phyloP scores from a whole-genome alignment of 345 rosid species.

The Ceriops tagal region DNA sequence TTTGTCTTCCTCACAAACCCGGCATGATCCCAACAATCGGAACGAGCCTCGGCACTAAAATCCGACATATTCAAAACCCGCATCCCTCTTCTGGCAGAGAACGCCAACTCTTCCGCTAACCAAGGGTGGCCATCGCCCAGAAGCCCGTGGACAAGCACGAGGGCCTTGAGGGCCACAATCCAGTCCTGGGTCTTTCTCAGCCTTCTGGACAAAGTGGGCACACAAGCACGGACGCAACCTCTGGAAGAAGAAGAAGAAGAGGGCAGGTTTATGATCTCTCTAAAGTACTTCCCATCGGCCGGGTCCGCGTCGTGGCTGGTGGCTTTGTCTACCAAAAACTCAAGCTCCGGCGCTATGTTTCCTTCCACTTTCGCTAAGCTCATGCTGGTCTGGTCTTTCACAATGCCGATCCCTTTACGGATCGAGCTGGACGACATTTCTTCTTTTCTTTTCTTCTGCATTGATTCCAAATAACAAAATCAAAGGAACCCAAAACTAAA shows the following conservation, averaged over 20 bases:
- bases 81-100: constrained; percentile 66
- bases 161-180: constrained; percentile 79
- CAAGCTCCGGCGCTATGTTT: constrained; percentile 19
- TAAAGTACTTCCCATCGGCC: constrained; percentile 18
- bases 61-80: constrained; percentile 79
- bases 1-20: constrained; percentile 81
- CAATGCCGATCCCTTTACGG: constrained; percentile 24
- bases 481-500: neutral
- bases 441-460: neutral
- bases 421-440: constrained; percentile 19
- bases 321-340: constrained; percentile 25
- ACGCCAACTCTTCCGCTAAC: constrained; percentile 73
- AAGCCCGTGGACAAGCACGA: constrained; percentile 69
- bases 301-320: constrained; percentile 25
- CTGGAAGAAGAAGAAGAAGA: constrained; percentile 22
- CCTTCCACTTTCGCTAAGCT: constrained; percentile 27
- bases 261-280: constrained; percentile 24
- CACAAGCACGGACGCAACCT: constrained; percentile 21
- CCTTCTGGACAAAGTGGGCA: constrained; percentile 19
- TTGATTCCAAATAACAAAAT: too few relatives aligned
- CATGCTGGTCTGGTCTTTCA: constrained; percentile 29
- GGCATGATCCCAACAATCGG: constrained; percentile 84
- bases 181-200: constrained; percentile 46
- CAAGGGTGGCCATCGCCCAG: constrained; percentile 64
- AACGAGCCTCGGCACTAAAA: constrained; percentile 74